Conservation (phyloP, 2,329 filamentous ascomycete species). For the Penicillium digitatum region DNA sequence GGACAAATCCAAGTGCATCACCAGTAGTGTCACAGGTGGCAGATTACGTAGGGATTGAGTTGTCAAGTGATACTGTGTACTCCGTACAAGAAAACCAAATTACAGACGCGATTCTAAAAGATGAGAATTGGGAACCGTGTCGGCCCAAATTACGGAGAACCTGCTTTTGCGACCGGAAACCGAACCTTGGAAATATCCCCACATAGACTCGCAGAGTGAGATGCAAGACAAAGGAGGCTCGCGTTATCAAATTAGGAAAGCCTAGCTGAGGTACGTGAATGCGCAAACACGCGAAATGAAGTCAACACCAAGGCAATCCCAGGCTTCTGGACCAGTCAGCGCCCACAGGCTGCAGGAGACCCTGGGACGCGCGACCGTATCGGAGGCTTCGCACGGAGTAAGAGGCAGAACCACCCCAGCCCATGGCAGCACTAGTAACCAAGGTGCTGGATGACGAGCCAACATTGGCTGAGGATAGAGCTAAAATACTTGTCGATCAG, state of each 20-base stretch:
- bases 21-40: slow-evolving; percentile 15
- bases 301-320: slow-evolving; percentile 24
- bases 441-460: slow-evolving; percentile 17
- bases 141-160: slow-evolving; percentile 14
- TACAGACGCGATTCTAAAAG: slow-evolving; percentile 3
- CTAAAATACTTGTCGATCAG: slow-evolving; percentile 21
- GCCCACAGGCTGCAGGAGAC: slow-evolving; percentile 19
- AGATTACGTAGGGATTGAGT: background rate
- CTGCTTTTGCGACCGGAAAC: slow-evolving; percentile 19
- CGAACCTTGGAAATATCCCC: slow-evolving; percentile 11
- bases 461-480: slow-evolving; percentile 13
- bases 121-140: slow-evolving; percentile 15
- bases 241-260: slow-evolving; percentile 9
- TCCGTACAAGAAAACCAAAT: background rate
- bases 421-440: slow-evolving; percentile 16
- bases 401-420: slow-evolving; percentile 14
- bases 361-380: slow-evolving; percentile 32
- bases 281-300: slow-evolving; percentile 16
- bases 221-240: slow-evolving; percentile 22
- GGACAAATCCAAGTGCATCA: slow-evolving; percentile 11
- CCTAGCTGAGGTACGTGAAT: slow-evolving; percentile 18
- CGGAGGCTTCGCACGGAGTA: slow-evolving; percentile 12
- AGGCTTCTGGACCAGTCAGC: slow-evolving; percentile 28
- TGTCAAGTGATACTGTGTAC: slow-evolving; percentile 6
- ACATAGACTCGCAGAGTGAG: slow-evolving; percentile 20